A percentile compares a stretch with the other conserved stretches of the same genome.
Evolutionary conservation across 176 grass and related monocot genomes (phyloP).

Genomic region (Secale cereale): DNA sequence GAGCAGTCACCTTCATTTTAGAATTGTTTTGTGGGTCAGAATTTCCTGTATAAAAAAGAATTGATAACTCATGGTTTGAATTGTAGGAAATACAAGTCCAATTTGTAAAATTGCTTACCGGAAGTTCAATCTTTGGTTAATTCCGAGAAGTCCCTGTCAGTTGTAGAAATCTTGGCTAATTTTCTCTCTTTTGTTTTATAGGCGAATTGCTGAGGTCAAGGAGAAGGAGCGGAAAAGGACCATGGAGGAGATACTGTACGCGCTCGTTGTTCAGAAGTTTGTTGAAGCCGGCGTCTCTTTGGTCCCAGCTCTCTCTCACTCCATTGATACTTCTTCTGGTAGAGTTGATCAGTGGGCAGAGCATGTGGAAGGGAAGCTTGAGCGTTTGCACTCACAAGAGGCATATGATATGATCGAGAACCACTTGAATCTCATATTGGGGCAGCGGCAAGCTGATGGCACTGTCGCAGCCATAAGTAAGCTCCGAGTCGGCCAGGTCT

Average conservation of each 20-base stretch:
- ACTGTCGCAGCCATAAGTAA: conserved; percentile 86
- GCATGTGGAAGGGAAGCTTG: conserved; percentile 58
- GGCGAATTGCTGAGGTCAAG: conserved; percentile 96
- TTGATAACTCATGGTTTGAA: not conserved
- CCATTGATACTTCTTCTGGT: conserved; percentile 56
- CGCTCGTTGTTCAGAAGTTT: conserved; percentile 94
- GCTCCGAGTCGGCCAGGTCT: conserved; percentile 91
- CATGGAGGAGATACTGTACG: conserved; percentile 91
- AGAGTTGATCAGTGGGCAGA: conserved; percentile 55
- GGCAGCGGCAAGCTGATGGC: conserved; percentile 59
- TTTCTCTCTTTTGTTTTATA: conserved; percentile 36
- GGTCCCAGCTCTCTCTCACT: conserved; percentile 59
- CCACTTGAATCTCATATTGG: conserved; percentile 84
- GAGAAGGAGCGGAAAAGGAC: conserved; percentile 80
- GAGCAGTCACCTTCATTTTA: not conserved
- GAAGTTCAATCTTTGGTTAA: not conserved
- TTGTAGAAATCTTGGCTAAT: not conserved
- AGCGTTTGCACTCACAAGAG: conserved; percentile 64
- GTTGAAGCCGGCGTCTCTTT: conserved; percentile 80
- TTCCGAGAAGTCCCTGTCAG: not conserved
- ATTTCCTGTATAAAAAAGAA: not conserved
- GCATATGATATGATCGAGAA: conserved; percentile 99
- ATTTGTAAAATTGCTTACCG: not conserved
- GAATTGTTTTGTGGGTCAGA: not conserved
- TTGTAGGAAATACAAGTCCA: not conserved